A percentile compares a stretch with the other conserved stretches of the same genome.
Evolutionary conservation across 345 rosid genomes (phyloP).

Genomic region (Orychophragmus violaceus): DNA sequence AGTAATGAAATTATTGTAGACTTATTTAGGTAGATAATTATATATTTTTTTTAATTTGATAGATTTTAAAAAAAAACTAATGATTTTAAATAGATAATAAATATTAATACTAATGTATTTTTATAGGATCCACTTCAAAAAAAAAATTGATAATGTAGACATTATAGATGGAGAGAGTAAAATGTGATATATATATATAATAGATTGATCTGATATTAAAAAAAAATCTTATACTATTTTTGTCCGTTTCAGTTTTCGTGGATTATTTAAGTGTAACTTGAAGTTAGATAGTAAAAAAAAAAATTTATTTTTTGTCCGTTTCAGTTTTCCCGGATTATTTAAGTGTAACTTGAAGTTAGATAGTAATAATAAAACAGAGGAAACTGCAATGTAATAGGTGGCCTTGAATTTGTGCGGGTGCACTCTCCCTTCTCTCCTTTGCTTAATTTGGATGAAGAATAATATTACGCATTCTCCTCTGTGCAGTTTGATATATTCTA

Average conservation of each 20-base stretch:
- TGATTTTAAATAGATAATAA: too few species aligned
- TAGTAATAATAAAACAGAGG: background rate
- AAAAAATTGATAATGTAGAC: too few species aligned
- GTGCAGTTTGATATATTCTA: background rate
- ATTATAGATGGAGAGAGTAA: too few species aligned
- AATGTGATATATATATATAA: too few species aligned
- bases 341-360: slow-evolving; percentile 4
- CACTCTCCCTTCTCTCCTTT: background rate
- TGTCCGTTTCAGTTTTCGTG: background rate
- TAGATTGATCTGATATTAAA: background rate
- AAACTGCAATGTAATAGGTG: background rate
- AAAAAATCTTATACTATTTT: background rate
- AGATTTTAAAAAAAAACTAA: too few species aligned
- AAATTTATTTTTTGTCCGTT: background rate
- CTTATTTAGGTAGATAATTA: too few species aligned
- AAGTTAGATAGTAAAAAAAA: background rate
- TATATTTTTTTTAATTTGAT: too few species aligned
- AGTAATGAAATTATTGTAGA: too few species aligned
- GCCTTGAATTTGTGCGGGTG: background rate
- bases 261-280: slow-evolving; percentile 9
- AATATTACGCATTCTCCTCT: background rate
- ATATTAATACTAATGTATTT: too few species aligned
- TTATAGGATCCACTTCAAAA: too few species aligned
- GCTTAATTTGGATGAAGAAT: background rate
- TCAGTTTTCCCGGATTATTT: background rate